Percentiles rank a stretch among this genome's conserved stretches.
Conservation (phyloP, 495 filamentous ascomycete genomes). For the Platismatia glauca region DNA sequence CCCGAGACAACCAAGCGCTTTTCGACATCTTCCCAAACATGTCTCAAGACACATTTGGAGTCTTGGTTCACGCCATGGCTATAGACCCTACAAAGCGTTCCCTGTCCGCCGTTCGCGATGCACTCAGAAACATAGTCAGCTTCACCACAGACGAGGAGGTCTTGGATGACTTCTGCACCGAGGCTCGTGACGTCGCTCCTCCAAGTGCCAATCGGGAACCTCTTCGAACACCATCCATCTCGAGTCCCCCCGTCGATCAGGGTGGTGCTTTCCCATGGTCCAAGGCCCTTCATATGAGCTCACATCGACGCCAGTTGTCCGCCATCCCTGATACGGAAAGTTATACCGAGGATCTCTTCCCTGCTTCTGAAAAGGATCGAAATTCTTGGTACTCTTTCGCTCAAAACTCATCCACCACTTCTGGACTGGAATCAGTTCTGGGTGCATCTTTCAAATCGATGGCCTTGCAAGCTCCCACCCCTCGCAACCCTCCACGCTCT, state of each 20-base stretch:
- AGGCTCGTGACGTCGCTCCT: constrained; percentile 59
- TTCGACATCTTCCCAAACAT: constrained; percentile 98
- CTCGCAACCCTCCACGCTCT: constrained; percentile 35
- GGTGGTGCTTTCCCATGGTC: constrained; percentile 92
- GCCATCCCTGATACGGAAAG: constrained; percentile 70
- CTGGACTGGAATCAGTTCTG: constrained; percentile 65
- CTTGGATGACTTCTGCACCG: constrained; percentile 88
- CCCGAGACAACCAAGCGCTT: constrained; percentile 81
- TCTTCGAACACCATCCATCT: constrained; percentile 88
- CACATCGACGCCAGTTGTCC: constrained; percentile 77
- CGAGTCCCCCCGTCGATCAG: constrained; percentile 71
- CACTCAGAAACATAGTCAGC: constrained; percentile 66
- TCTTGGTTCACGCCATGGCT: constrained; percentile 77
- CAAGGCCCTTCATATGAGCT: constrained; percentile 73
- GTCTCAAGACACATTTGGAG: constrained; percentile 94
- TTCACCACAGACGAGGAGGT: constrained; percentile 92
- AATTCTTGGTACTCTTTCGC: constrained; percentile 65
- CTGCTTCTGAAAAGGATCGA: constrained; percentile 61
- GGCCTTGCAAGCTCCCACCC: constrained; percentile 35
- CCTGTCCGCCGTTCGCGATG: constrained; percentile 62
- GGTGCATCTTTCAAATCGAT: constrained; percentile 60
- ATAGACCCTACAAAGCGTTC: constrained; percentile 87
- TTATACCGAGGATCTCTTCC: constrained; percentile 83
- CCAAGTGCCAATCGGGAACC: constrained; percentile 89
- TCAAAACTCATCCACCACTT: constrained; percentile 68